A percentile compares a stretch with the other conserved stretches of the same genome.
phyloP scores from a whole-genome alignment of 352 stramenopile species.

The Aphanomyces euteiches region DNA sequence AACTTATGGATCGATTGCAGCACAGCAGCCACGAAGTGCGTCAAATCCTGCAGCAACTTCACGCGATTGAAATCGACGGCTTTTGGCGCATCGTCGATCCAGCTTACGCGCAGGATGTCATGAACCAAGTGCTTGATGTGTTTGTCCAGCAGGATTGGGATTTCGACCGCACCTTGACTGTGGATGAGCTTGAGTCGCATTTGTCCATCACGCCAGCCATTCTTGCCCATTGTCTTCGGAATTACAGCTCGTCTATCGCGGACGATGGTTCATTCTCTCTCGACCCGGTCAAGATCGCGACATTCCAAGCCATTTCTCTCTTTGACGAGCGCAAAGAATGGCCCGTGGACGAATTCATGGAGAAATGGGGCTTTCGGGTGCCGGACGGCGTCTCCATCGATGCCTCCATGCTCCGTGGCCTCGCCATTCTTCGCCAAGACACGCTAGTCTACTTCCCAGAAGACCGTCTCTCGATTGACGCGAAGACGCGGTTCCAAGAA shows the following conservation, averaged over 20 bases:
- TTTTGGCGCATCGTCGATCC: constrained; percentile 59
- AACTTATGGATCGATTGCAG: constrained; percentile 61
- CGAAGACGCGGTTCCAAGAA: constrained; percentile 69
- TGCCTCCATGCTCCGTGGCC: constrained; percentile 59
- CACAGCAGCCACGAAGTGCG: constrained; percentile 61
- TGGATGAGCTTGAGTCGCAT: constrained; percentile 42
- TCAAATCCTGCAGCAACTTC: constrained; percentile 52
- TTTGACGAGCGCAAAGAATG: constrained; percentile 51
- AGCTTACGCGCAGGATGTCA: constrained; percentile 54
- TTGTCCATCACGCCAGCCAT: constrained; percentile 49
- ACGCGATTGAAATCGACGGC: constrained; percentile 69
- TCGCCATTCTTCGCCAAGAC: constrained; percentile 52
- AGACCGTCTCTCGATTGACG: constrained; percentile 57
- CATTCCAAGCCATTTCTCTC: constrained; percentile 65
- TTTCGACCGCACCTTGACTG: constrained; percentile 38
- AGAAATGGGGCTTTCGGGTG: constrained; percentile 78
- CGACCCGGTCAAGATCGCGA: constrained; percentile 58
- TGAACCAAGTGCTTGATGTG: constrained; percentile 67
- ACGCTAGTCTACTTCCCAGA: constrained; percentile 67
- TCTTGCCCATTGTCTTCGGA: constrained; percentile 56
- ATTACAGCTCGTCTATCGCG: constrained; percentile 43
- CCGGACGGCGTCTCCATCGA: constrained; percentile 57
- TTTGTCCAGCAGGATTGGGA: constrained; percentile 73
- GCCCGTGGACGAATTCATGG: constrained; percentile 53
- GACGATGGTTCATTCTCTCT: constrained; percentile 40